Base-by-base conservation (phyloP, 352 stramenopile genomes). In the Globisporangium polare region DNA sequence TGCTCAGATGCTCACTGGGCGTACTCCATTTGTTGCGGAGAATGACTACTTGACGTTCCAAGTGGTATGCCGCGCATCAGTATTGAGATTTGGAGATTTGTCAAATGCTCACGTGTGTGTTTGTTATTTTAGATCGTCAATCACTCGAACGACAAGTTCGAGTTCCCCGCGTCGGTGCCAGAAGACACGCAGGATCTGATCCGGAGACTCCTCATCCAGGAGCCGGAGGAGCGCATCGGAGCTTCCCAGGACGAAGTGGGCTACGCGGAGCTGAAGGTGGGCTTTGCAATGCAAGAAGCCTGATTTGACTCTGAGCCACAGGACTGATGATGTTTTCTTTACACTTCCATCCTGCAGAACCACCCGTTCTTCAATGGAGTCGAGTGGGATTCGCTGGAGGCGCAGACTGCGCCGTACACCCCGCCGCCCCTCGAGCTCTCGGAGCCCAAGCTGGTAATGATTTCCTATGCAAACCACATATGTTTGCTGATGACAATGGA, bases 41-140 rank as follows among this genome's bases (percentile, higher is more conserved):
- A 96, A 93, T 42, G 90, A 97, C 60, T 97, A 95, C 56, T 73
- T 96, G 49, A 96, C 89, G 47, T 97, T 97, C 65, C 84, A 96
- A 89, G 71, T 89, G 78, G 83, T 92, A 66, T 47, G 63, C 39
- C 7, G 27, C 6, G 7, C 5, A 49, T 7, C 15, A 10, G 2
- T 33, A 20, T 12, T 46, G 31, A 27, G 41, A 8, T 50, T 17
- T 31, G 41, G 8, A 13, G n/a, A 7, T n/a, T 18, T 24, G 3
- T n/a, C 9, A n/a, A n/a, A n/a, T n/a, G 22, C 53, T 52, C 27
- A 26, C 12, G 5, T 37, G 8, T 29, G 4, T 50, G 17, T 18
- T 17, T 56, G 15, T 2, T 15, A 3, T 39, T 62, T 22, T 47
- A 92, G 83, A 93, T 93, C 65, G 86, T 93, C 53, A 89, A 88